These are phyloP conservation scores for Barnettozyma vustinii DNA, from an alignment of 805 yeast genomes.

Conservation along the genomic window DNA sequence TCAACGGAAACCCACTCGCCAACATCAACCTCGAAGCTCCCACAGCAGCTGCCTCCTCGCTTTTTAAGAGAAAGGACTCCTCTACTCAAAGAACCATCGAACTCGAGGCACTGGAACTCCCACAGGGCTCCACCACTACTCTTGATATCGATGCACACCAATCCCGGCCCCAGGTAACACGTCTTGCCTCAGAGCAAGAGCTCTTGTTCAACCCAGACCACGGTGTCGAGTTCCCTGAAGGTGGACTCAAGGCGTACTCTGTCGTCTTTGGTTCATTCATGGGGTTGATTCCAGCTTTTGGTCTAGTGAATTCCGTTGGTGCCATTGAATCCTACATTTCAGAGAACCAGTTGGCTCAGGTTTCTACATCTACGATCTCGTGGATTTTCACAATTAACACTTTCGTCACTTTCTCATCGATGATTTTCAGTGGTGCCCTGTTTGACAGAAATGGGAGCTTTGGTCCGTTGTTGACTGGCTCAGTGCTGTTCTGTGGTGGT, in stretches of 20 bases:
- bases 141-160: not conserved
- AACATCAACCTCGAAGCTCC: not conserved
- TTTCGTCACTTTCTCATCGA: conserved; percentile 46
- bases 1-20: not conserved
- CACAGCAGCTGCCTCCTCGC: not conserved
- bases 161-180: not conserved
- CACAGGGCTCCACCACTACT: not conserved
- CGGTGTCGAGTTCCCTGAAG: conserved; percentile 39
- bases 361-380: conserved; percentile 46
- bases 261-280: conserved; percentile 57
- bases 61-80: conserved; percentile 1
- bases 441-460: conserved; percentile 60
- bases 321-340: conserved; percentile 60
- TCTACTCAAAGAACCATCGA: not conserved
- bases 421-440: conserved; percentile 25
- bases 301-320: conserved; percentile 58
- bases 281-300: conserved; percentile 55
- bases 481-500: conserved; percentile 44
- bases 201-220: conserved; percentile 8
- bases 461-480: conserved; percentile 39
- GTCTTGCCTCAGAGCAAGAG: not conserved
- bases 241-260: conserved; percentile 51
- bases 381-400: conserved; percentile 66
- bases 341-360: conserved; percentile 44
- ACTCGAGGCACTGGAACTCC: not conserved